Conservation (phyloP, 306 rosid genomes). For the Sophora flavescens region DNA sequence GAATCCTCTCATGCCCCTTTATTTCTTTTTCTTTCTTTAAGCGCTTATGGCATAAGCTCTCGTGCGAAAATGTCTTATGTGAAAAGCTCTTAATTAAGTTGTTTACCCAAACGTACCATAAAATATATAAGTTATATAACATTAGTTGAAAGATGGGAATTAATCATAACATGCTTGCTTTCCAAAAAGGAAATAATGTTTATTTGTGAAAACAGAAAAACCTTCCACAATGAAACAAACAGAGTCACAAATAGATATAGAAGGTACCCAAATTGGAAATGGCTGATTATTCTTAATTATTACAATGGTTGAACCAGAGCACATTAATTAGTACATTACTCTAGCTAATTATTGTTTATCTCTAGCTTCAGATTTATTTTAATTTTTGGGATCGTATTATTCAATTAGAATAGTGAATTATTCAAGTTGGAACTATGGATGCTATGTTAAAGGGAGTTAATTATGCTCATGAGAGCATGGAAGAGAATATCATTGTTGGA, state of each 20-base stretch:
- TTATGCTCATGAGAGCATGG: background rate
- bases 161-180: background rate
- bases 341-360: background rate
- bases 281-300: background rate
- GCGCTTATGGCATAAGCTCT: too few relatives aligned
- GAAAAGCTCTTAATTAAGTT: too few relatives aligned
- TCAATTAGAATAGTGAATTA: background rate
- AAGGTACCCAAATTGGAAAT: slow-evolving; percentile 19
- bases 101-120: too few relatives aligned
- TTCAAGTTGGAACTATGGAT: background rate
- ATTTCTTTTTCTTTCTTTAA: too few relatives aligned
- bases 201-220: slow-evolving; percentile 17
- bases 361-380: background rate
- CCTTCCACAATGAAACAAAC: slow-evolving; percentile 23
- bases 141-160: background rate
- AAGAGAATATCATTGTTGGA: slow-evolving; percentile 16
- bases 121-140: background rate
- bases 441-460: background rate
- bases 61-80: too few relatives aligned
- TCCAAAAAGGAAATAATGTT: background rate
- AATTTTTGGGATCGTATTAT: background rate
- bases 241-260: background rate
- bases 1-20: too few relatives aligned
- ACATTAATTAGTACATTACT: background rate
- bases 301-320: slow-evolving; percentile 14